A percentile compares a stretch with the other conserved stretches of the same genome.
Conservation (phyloP, 345 rosid species). For the Aethionema arabicum region DNA sequence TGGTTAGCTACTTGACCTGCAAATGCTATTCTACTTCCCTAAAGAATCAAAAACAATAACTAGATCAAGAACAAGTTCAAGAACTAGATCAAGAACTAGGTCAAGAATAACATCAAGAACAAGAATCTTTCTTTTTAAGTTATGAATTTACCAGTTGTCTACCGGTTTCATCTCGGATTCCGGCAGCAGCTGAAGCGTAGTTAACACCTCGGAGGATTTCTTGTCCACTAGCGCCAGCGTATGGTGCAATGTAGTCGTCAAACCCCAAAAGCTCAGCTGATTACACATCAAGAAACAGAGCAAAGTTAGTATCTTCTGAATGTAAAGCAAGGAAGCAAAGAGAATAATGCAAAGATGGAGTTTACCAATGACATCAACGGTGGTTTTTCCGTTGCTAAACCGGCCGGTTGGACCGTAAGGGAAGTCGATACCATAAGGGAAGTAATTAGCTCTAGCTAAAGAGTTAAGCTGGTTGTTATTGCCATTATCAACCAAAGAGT, state of each 20-base stretch:
- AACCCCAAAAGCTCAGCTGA: slow-evolving; percentile 68
- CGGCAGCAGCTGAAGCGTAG: slow-evolving; percentile 88
- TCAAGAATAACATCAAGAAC: not conserved
- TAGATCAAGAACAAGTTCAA: not conserved
- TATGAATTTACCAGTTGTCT: slow-evolving; percentile 51
- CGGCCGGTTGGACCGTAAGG: slow-evolving; percentile 73
- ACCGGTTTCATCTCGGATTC: slow-evolving; percentile 84
- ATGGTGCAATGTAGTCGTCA: slow-evolving; percentile 54
- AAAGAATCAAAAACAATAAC: not conserved
- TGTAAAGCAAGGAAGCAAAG: not conserved
- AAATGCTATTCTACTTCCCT: slow-evolving; percentile 80
- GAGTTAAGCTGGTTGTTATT: slow-evolving; percentile 70
- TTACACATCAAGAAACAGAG: slow-evolving; percentile 5
- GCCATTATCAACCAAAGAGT: slow-evolving; percentile 87
- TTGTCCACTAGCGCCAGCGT: slow-evolving; percentile 52
- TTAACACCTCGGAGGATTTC: slow-evolving; percentile 65
- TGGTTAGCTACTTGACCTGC: slow-evolving; percentile 76
- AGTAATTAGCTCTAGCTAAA: slow-evolving; percentile 72
- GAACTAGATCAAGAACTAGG: not conserved
- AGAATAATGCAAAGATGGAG: not conserved
- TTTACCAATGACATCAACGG: slow-evolving; percentile 74
- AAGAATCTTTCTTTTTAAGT: not conserved
- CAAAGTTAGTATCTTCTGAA: not conserved
- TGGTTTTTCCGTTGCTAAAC: slow-evolving; percentile 74
- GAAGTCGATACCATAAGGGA: slow-evolving; percentile 90